Percentiles rank a stretch among this genome's conserved stretches.
Evolutionary conservation across 1,284 basidiomycete species (phyloP).

Genomic region (Boletellus sp.): DNA sequence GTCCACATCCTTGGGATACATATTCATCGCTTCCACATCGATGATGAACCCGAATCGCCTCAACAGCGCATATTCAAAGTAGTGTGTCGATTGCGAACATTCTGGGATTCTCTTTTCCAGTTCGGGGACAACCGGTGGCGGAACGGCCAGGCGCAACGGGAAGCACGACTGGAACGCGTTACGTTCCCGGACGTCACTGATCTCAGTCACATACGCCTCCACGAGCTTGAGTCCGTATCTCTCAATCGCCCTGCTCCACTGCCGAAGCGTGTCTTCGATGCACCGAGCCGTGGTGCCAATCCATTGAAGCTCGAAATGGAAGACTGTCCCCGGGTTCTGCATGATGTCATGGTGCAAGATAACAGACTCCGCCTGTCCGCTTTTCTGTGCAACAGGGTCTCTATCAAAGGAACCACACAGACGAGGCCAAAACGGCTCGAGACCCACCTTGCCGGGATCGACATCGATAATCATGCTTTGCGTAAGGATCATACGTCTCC

Average conservation of each 20-base stretch:
- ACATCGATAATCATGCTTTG: constrained; percentile 87
- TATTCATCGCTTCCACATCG: constrained; percentile 76
- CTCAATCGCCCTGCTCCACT: constrained; percentile 85
- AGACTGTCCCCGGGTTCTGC: constrained; percentile 86
- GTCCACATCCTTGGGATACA: constrained; percentile 77
- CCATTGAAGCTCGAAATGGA: constrained; percentile 97
- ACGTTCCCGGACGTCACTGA: constrained; percentile 74
- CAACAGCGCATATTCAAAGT: constrained; percentile 81
- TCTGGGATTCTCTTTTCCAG: constrained; percentile 66
- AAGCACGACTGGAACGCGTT: constrained; percentile 90
- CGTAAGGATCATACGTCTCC: constrained; percentile 75
- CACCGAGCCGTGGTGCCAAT: constrained; percentile 94
- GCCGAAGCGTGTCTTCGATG: constrained; percentile 86
- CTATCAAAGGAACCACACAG: constrained; percentile 10
- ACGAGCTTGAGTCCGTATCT: constrained; percentile 90
- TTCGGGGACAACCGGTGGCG: constrained; percentile 70
- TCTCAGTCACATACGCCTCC: constrained; percentile 88
- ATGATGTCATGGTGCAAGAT: constrained; percentile 89
- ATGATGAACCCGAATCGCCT: constrained; percentile 79
- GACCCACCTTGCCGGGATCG: constrained; percentile 69
- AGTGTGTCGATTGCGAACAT: constrained; percentile 58
- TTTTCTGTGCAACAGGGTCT: constrained; percentile 47
- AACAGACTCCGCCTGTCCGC: constrained; percentile 84
- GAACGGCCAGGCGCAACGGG: constrained; percentile 69
- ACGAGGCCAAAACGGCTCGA: constrained; percentile 1